Evolutionary conservation across 1,284 basidiomycete genomes (phyloP).

Genomic region (Melampsora larici-populina): DNA sequence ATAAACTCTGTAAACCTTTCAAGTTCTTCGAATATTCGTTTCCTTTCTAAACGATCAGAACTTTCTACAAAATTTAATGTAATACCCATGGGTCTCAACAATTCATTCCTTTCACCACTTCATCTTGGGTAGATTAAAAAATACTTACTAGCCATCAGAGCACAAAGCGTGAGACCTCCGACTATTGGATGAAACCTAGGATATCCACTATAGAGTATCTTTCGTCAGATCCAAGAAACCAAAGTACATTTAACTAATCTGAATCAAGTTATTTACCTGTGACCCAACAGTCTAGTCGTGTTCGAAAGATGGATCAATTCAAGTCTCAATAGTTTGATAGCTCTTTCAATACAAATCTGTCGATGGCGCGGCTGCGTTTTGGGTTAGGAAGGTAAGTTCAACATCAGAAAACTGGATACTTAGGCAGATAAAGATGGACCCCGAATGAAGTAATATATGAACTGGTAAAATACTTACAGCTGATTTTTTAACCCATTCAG

Average conservation of each 20-base stretch:
- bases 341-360: conserved; percentile 37
- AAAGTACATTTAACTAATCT: not conserved
- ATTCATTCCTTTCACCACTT: not conserved
- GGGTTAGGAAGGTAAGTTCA: not conserved
- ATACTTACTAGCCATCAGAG: conserved; percentile 38
- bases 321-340: conserved; percentile 35
- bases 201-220: conserved; percentile 27
- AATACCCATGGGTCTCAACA: too few relatives aligned
- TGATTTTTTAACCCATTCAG: conserved; percentile 16
- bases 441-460: not conserved
- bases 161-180: conserved; percentile 34
- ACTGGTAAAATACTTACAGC: not conserved
- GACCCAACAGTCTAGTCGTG: conserved; percentile 27
- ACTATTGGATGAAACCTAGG: conserved; percentile 42
- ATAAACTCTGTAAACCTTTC: conserved; percentile 25
- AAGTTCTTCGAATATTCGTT: conserved; percentile 35
- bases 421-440: not conserved
- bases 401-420: not conserved
- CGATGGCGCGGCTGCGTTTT: conserved; percentile 15
- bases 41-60: conserved; percentile 21
- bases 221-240: not conserved
- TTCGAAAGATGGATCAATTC: conserved; percentile 37
- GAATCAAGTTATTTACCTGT: conserved; percentile 14
- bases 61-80: conserved; percentile 13
- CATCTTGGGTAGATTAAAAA: not conserved